These are phyloP conservation scores for Martiniozyma asiatica DNA, from an alignment of 1,139 yeast species.

Conservation along the genomic window DNA sequence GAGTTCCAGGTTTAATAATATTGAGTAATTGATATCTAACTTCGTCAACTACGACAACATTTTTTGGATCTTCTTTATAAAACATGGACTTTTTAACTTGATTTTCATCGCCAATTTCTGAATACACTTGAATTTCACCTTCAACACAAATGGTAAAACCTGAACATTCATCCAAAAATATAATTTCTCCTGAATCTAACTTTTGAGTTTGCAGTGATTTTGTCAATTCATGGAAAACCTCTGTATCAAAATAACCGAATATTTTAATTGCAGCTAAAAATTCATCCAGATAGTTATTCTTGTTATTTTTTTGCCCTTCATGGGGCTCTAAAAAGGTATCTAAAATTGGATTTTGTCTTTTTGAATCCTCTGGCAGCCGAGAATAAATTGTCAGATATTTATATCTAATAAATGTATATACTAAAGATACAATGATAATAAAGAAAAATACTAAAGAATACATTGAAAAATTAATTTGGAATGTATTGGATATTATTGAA, in stretches of 20 bases:
- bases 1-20: constrained; percentile 76
- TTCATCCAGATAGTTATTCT: constrained; percentile 66
- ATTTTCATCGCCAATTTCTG: constrained; percentile 30
- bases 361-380: constrained; percentile 36
- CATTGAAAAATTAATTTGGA: constrained; percentile 20
- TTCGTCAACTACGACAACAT: constrained; percentile 28
- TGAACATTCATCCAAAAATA: constrained; percentile 49
- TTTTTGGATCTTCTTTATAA: constrained; percentile 14
- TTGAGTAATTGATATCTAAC: constrained; percentile 66
- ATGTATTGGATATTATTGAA: constrained; percentile 15
- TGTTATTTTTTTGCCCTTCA: constrained; percentile 27
- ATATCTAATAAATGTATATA: constrained; percentile 34
- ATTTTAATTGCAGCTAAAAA: constrained; percentile 84
- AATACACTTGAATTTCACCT: constrained; percentile 74
- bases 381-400: constrained; percentile 40
- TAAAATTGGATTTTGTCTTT: constrained; percentile 30
- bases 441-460: constrained; percentile 17
- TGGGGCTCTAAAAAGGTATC: constrained; percentile 28
- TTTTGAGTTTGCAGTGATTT: constrained; percentile 87
- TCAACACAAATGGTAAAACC: constrained; percentile 95
- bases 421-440: constrained; percentile 13
- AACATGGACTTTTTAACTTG: constrained; percentile 11
- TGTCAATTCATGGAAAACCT: constrained; percentile 86
- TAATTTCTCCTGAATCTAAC: constrained; percentile 61
- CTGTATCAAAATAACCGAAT: constrained; percentile 83